A percentile compares a stretch with the other conserved stretches of the same genome.
Conservation (phyloP, 2,329 filamentous ascomycete species). For the Ustulina deusta region DNA sequence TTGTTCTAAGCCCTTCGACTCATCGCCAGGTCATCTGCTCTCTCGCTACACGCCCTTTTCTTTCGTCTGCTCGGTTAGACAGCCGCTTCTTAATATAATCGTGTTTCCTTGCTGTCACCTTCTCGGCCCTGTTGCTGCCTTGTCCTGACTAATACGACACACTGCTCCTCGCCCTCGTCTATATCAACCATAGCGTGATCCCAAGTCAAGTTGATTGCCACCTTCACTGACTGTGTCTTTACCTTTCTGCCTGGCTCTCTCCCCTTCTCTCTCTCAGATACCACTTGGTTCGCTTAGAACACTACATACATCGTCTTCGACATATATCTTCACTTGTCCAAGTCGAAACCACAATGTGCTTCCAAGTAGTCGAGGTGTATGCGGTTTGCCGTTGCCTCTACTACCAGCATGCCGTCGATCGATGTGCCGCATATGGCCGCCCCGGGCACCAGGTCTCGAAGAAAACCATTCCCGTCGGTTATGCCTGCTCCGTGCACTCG, state of each 20-base stretch:
- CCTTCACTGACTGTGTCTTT: slow-evolving; percentile 17
- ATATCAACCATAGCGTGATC: slow-evolving; percentile 35
- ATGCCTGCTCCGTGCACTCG: slow-evolving; percentile 74
- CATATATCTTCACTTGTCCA: slow-evolving; percentile 45
- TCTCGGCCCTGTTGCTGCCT: slow-evolving; percentile 43
- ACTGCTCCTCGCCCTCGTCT: slow-evolving; percentile 29
- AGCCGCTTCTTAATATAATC: slow-evolving; percentile 43
- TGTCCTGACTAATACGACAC: slow-evolving; percentile 39
- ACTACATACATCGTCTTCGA: slow-evolving; percentile 23
- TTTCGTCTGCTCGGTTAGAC: slow-evolving; percentile 43
- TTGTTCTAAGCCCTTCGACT: slow-evolving; percentile 47
- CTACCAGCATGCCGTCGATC: slow-evolving; percentile 87
- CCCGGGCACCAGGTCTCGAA: slow-evolving; percentile 78
- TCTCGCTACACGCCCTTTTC: slow-evolving; percentile 47
- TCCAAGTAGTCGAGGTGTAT: slow-evolving; percentile 86
- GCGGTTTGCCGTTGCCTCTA: slow-evolving; percentile 89
- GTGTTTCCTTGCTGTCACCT: slow-evolving; percentile 41
- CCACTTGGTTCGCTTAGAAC: not conserved
- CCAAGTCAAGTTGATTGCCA: slow-evolving; percentile 18
- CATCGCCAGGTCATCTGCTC: slow-evolving; percentile 47
- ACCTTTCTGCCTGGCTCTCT: slow-evolving; percentile 7
- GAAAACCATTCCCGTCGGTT: slow-evolving; percentile 84
- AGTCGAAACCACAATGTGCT: slow-evolving; percentile 73
- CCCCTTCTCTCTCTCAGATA: not conserved
- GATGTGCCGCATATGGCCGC: slow-evolving; percentile 80